These are phyloP conservation scores for Dunaliella sp. DNA, from an alignment of 139 green algal species.

Conservation along the genomic window DNA sequence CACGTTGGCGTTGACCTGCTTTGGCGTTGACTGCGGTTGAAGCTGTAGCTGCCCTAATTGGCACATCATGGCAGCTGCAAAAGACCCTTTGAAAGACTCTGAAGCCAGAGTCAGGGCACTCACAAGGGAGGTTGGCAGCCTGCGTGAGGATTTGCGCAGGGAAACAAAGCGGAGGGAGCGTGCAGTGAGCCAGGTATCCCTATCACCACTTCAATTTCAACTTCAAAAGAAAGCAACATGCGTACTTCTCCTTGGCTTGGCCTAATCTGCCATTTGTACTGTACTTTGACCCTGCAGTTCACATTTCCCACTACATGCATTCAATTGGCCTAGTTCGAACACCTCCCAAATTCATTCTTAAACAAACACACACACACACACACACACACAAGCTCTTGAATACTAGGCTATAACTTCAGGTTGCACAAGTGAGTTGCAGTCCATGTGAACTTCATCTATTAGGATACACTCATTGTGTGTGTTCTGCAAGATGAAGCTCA, in stretches of 20 bases:
- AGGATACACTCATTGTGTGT: too few species aligned
- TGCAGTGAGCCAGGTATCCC: slow-evolving; percentile 33
- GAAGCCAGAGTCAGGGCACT: slow-evolving; percentile 49
- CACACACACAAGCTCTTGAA: too few species aligned
- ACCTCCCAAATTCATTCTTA: neutral
- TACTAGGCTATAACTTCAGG: too few species aligned
- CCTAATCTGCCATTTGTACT: neutral
- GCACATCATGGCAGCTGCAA: neutral
- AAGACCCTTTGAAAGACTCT: slow-evolving; percentile 24
- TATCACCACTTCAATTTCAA: neutral
- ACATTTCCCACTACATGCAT: neutral
- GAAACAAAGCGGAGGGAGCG: slow-evolving; percentile 54
- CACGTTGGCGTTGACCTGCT: neutral
- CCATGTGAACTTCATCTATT: too few species aligned
- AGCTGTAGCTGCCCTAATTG: neutral
- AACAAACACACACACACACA: neutral
- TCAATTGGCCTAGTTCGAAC: neutral
- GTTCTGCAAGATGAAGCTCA: too few species aligned
- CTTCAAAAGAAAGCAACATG: neutral
- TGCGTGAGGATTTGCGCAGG: slow-evolving; percentile 53
- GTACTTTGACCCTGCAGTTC: neutral
- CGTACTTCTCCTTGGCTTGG: neutral
- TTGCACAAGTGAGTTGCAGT: too few species aligned
- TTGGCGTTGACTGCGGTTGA: too few species aligned
- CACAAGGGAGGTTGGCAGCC: slow-evolving; percentile 53